These are phyloP conservation scores for Russula griseocarnosa DNA, from an alignment of 768 basidiomycete species.

Conservation along the genomic window DNA sequence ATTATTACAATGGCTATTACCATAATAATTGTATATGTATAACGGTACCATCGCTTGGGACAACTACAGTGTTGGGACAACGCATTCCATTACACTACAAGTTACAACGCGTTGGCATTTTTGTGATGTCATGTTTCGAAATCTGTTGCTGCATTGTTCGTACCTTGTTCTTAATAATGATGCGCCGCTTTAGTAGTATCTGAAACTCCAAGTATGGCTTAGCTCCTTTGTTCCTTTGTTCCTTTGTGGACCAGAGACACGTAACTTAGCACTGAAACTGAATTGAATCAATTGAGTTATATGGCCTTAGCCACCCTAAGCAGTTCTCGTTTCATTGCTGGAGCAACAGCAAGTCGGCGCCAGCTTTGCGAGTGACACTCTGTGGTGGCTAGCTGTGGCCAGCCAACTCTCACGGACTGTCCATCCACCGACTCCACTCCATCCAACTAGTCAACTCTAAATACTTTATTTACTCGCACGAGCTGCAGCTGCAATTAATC, in stretches of 20 bases:
- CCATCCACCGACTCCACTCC: too few species aligned
- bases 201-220: not conserved
- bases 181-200: not conserved
- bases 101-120: not conserved
- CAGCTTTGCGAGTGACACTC: too few species aligned
- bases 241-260: not conserved
- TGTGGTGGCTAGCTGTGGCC: too few species aligned
- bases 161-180: not conserved
- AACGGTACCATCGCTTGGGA: not conserved
- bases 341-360: too few species aligned
- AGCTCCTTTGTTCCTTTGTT: not conserved
- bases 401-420: too few species aligned
- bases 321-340: too few species aligned
- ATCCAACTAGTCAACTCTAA: too few species aligned
- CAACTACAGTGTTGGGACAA: not conserved
- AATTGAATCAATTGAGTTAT: too few species aligned
- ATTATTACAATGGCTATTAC: conserved; percentile 13
- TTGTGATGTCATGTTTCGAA: not conserved
- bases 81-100: not conserved
- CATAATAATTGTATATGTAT: conserved; percentile 14
- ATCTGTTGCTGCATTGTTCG: not conserved
- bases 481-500: too few species aligned
- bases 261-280: too few species aligned
- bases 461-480: too few species aligned
- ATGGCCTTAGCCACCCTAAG: too few species aligned